A percentile compares a stretch with the other conserved stretches of the same genome.
phyloP scores from a whole-genome alignment of 2,329 filamentous ascomycete species.

The Rutstroemia sp. region DNA sequence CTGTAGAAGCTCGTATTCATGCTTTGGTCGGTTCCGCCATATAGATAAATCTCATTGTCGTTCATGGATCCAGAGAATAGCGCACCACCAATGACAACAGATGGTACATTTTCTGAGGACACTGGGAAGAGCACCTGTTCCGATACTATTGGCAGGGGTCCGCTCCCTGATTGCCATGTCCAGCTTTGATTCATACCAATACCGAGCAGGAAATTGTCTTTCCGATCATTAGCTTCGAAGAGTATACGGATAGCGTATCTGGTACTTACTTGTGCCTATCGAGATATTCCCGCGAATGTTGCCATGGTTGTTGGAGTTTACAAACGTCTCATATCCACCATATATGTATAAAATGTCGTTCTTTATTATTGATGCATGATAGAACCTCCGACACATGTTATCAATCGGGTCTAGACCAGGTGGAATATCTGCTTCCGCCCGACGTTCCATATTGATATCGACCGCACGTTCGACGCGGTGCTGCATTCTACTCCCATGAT shows the following conservation, averaged over 20 bases:
- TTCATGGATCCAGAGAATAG: slow-evolving; percentile 9
- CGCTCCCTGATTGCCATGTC: slow-evolving; percentile 9
- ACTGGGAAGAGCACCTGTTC: slow-evolving; percentile 4
- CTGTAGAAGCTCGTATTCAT: slow-evolving; percentile 13
- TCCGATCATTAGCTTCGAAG: neutral
- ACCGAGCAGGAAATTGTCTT: slow-evolving; percentile 12
- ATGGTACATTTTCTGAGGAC: slow-evolving; percentile 1
- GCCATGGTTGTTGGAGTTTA: slow-evolving; percentile 3
- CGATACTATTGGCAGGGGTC: slow-evolving; percentile 2
- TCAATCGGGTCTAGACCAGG: slow-evolving; percentile 1
- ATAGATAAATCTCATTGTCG: slow-evolving; percentile 11
- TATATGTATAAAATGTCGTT: slow-evolving; percentile 6
- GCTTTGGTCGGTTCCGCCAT: slow-evolving; percentile 11
- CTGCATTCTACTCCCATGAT: neutral
- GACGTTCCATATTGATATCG: neutral
- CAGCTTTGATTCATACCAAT: slow-evolving; percentile 11
- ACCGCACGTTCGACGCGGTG: neutral
- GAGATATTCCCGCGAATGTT: neutral
- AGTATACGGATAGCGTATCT: too few relatives aligned
- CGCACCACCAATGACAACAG: slow-evolving; percentile 1
- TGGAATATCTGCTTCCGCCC: slow-evolving; percentile 2
- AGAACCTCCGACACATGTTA: slow-evolving; percentile 8
- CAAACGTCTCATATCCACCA: slow-evolving; percentile 7
- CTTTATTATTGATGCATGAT: slow-evolving; percentile 6
- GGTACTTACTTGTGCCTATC: slow-evolving; percentile 14